Evolutionary conservation across 352 stramenopile genomes (phyloP), one percentile per base, ranked within the genome.

Genomic region (Phytophthora fragariae): DNA sequence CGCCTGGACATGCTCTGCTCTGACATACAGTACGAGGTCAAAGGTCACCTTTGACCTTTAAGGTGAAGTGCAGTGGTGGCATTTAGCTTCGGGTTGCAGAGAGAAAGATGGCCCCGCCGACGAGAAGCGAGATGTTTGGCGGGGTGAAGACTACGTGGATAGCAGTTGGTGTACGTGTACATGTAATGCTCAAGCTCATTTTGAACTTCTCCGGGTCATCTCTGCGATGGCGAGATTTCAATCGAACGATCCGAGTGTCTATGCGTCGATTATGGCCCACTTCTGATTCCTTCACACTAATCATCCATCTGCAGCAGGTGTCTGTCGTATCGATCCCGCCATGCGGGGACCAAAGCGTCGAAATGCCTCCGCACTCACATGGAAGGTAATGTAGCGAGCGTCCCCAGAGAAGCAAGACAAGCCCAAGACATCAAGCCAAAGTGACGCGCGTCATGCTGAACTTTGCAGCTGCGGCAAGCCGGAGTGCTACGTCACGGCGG

Each of bases 201-300:
- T 46, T 46, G 39, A 31, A 31, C 27, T 15, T 44, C 37, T n/a
- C 15, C 12, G 6, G 37, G 37, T 8, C 29, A 31, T 31, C 29
- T 49, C 15, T 15, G 53, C 58, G 17, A 46, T 33, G 57, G 2
- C 57, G 37, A 31, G 24, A 37, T 56, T 39, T 39, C 68, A 75
- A 75, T 75, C 35, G 49, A 19, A 67, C 68, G 39, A 57, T 50
- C 29, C 29, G 19, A 50, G 17, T 41, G 44, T 70, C 41, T 71
- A 60, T 75, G 65, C 27, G 9, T 73, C 44, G 57, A 60, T 76
- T 58, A 76, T 72, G 57, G 1, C 15, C 57, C 52, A 27, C 9
- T 52, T 58, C 35, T 44, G 15, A 68, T 55, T 37, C 12, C 21
- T 12, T 7, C 59, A n/a, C 17, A 29, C 62, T 68, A 67, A 75